Evolutionary conservation across 202 grass and related monocot species (phyloP).

Genomic region (Saccharum hybrid): DNA sequence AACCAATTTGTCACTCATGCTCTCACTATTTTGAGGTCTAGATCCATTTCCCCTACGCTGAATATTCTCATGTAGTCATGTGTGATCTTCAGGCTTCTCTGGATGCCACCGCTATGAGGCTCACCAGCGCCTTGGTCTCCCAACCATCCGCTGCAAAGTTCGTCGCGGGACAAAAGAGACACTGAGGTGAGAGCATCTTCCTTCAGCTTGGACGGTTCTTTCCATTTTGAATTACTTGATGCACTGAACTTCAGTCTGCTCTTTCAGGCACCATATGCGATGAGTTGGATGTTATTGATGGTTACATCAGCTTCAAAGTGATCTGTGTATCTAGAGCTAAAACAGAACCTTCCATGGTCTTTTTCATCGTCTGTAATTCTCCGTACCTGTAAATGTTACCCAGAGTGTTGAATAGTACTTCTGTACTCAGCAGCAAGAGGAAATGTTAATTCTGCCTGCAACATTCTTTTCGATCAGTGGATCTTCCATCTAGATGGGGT

Average conservation of each 20-base stretch:
- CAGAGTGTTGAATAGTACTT: constrained; percentile 12
- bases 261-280: constrained; percentile 80
- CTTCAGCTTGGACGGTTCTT: background rate
- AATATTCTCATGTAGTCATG: background rate
- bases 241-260: constrained; percentile 1
- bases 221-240: background rate
- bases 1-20: background rate
- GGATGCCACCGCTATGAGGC: constrained; percentile 96
- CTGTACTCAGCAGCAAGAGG: background rate
- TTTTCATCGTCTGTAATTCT: constrained; percentile 16
- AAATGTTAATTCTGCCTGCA: background rate
- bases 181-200: constrained; percentile 58
- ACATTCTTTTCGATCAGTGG: background rate
- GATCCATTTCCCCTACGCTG: background rate
- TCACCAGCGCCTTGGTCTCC: constrained; percentile 85
- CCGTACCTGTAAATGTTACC: constrained; percentile 33
- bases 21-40: constrained; percentile 3
- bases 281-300: constrained; percentile 39
- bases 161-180: constrained; percentile 89
- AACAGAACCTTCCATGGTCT: background rate
- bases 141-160: constrained; percentile 89
- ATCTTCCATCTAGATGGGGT: background rate
- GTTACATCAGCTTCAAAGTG: constrained; percentile 12
- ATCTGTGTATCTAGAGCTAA: constrained; percentile 16
- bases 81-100: constrained; percentile 77